Evolutionary conservation across 805 yeast species (phyloP).

Genomic region (Saturnispora mendoncae): DNA sequence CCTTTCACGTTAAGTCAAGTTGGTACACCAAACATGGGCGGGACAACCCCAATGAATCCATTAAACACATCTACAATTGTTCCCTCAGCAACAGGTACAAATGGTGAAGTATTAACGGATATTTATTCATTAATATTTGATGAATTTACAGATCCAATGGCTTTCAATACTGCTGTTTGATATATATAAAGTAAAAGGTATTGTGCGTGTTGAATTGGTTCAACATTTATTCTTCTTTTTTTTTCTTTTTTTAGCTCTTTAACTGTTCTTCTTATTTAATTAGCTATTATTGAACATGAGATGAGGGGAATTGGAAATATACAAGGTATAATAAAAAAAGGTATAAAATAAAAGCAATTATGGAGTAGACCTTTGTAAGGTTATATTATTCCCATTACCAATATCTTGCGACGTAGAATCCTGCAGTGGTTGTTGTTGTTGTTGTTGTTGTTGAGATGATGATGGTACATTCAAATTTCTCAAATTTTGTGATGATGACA

Average conservation of each 20-base stretch:
- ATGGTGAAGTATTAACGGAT: constrained; percentile 32
- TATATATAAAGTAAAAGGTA: no score
- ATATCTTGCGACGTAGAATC: neutral
- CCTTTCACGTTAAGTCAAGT: constrained; percentile 2
- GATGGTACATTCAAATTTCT: neutral
- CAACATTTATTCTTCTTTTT: neutral
- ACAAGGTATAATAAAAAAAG: no score
- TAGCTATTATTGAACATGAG: no score
- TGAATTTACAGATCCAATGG: constrained; percentile 33
- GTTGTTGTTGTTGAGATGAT: neutral
- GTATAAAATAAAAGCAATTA: no score
- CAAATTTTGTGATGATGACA: constrained; percentile 1
- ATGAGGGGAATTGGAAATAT: no score
- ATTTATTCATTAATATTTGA: constrained; percentile 39
- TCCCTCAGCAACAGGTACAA: constrained; percentile 2
- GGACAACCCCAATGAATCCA: neutral
- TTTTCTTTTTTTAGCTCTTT: neutral
- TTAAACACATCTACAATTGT: neutral
- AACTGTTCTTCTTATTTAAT: neutral
- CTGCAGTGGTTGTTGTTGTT: neutral
- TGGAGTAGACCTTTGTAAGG: constrained; percentile 8
- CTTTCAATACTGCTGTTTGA: constrained; percentile 20
- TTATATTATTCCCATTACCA: constrained; percentile 13
- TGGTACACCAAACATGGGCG: neutral
- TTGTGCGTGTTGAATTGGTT: constrained; percentile 2